Base-by-base conservation (phyloP, 78 protist genomes). In the Emiliania huxleyi region DNA sequence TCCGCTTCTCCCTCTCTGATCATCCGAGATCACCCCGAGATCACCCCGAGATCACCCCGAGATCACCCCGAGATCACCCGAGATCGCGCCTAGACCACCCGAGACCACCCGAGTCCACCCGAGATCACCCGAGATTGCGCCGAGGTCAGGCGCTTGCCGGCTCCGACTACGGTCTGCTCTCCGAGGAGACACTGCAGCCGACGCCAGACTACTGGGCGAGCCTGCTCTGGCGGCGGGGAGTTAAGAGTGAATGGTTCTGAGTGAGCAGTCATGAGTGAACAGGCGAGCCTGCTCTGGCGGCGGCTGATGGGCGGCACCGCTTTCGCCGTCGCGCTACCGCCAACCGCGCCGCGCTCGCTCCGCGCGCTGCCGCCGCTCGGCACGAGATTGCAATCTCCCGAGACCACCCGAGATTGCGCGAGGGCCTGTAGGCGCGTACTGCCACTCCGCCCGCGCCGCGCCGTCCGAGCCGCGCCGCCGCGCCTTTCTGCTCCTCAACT, bases 191-290 rank as follows among this genome's bases (percentile, higher is more conserved):
- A 1, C 46, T 77, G 26, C 46, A 40, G 44, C 85, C 85, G 49
- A 77, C 85, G 46, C 85, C 85, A 2, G 85, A 77, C 48, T 77
- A 40, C 46, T 77, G 85, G 85, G 85, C 46, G 85, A 40, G 49
- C n/a, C 23, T 77, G 21, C 85, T 77, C 23, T 77, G 85, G 85
- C 6, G 23, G 3, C 44, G 46, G 49, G 4, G 4, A 18, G n/a
- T n/a, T n/a, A n/a, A n/a, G n/a, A n/a, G n/a, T n/a, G n/a, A n/a
- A n/a, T n/a, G n/a, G n/a, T n/a, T n/a, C n/a, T n/a, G n/a, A n/a
- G n/a, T n/a, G n/a, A n/a, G n/a, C n/a, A n/a, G n/a, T n/a, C n/a
- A n/a, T n/a, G n/a, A n/a, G n/a, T n/a, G n/a, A n/a, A n/a, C n/a
- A n/a, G 85, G 85, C 46, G 85, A 40, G 49, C n/a, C 23, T 77